A percentile compares a stretch with the other conserved stretches of the same genome.
phyloP scores from a whole-genome alignment of 108 stramenopile species.

The Nitzschia sp. region DNA sequence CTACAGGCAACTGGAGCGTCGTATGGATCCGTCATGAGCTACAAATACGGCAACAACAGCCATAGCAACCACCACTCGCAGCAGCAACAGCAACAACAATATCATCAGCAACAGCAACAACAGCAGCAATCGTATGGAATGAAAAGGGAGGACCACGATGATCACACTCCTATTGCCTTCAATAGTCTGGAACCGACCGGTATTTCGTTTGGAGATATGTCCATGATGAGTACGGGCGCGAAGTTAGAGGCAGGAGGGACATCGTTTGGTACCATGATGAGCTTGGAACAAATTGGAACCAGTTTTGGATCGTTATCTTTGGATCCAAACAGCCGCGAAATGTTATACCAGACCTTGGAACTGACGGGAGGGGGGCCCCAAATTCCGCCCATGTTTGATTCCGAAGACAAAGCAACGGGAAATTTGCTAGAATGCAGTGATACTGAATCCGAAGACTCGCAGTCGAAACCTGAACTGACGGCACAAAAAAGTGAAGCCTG shows the following conservation, averaged over 20 bases:
- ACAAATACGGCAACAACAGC: neutral
- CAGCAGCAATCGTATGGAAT: neutral
- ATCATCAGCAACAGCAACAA: neutral
- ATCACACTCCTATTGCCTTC: neutral
- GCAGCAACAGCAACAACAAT: neutral
- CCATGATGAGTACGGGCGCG: conserved; percentile 37
- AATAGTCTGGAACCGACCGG: conserved; percentile 20
- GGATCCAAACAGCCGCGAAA: conserved; percentile 9
- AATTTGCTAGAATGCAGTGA: conserved; percentile 56
- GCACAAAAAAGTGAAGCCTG: conserved; percentile 37
- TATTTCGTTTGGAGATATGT: conserved; percentile 39
- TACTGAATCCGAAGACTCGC: conserved; percentile 49
- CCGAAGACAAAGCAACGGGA: conserved; percentile 29
- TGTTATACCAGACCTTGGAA: conserved; percentile 12
- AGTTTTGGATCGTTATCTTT: conserved; percentile 50
- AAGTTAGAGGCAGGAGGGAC: conserved; percentile 28
- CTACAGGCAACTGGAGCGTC: conserved; percentile 31
- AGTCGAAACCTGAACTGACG: conserved; percentile 12
- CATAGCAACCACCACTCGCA: neutral
- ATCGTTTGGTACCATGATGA: conserved; percentile 47
- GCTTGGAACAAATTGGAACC: conserved; percentile 48
- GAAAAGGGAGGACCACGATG: neutral
- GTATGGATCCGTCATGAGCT: conserved; percentile 37
- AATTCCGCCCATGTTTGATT: conserved; percentile 34
- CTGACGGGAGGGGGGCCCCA: conserved; percentile 20